Conservation (phyloP, 805 yeast species). For the Candida endomychidarum region DNA sequence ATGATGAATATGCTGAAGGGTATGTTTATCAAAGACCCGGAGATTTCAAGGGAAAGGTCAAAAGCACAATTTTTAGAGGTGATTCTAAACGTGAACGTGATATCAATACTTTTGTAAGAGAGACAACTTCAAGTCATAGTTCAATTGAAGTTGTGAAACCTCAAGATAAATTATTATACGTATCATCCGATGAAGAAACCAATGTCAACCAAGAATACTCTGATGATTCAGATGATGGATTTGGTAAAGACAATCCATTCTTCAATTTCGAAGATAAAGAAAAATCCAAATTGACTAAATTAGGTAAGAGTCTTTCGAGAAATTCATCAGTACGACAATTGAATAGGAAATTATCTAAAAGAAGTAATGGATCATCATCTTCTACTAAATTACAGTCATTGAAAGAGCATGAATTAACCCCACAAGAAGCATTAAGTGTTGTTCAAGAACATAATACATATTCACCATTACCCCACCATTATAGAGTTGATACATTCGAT, state of each 20-base stretch:
- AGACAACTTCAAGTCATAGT: conserved; percentile 1
- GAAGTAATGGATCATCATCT: conserved; percentile 1
- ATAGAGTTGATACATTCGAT: conserved; percentile 17
- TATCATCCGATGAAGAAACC: conserved; percentile 5
- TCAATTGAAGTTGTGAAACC: conserved; percentile 6
- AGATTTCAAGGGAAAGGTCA: conserved; percentile 5
- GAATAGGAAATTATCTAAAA: conserved; percentile 14
- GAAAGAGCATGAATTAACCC: conserved; percentile 8
- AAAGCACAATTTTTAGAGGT: not conserved
- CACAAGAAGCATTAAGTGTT: conserved; percentile 4
- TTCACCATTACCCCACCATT: conserved; percentile 17
- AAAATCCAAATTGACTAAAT: conserved; percentile 29
- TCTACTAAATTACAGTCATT: not conserved
- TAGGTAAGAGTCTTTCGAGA: conserved; percentile 37
- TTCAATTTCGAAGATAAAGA: conserved; percentile 22
- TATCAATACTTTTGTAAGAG: not conserved
- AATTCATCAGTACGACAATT: conserved; percentile 33
- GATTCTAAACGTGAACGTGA: not conserved
- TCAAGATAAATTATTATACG: conserved; percentile 14
- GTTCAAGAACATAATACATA: conserved; percentile 10
- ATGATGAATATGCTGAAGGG: conserved; percentile 20
- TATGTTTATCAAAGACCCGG: conserved; percentile 14
- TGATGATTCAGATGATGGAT: conserved; percentile 8
- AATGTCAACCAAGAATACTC: not conserved
- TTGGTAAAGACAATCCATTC: conserved; percentile 5